Evolutionary conservation across 805 yeast genomes (phyloP).

Genomic region (Candida nemodendra): DNA sequence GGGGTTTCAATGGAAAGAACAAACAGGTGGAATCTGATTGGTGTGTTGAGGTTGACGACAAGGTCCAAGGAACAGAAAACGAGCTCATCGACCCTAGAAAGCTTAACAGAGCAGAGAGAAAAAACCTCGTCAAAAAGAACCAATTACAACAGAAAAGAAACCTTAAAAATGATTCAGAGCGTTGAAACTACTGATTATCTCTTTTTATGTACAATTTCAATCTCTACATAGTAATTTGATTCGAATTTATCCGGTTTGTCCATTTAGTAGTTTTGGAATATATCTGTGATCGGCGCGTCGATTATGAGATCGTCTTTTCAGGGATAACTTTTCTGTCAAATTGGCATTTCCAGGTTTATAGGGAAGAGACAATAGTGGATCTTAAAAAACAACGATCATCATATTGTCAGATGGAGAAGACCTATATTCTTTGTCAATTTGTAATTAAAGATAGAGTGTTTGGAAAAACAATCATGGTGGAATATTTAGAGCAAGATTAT

Average conservation of each 20-base stretch:
- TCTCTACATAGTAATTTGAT: too few relatives aligned
- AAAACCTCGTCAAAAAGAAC: conserved; percentile 80
- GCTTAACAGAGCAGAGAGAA: conserved; percentile 77
- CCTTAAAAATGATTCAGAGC: conserved; percentile 38
- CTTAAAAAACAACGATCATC: too few relatives aligned
- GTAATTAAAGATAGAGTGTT: too few relatives aligned
- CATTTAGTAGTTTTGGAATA: background rate
- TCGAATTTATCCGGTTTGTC: too few relatives aligned
- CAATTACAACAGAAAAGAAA: conserved; percentile 82
- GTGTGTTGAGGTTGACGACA: conserved; percentile 91
- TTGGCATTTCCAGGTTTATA: too few relatives aligned
- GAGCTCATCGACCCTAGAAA: conserved; percentile 87
- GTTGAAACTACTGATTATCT: conserved; percentile 4
- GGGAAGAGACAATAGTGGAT: too few relatives aligned
- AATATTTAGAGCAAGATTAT: conserved; percentile 33
- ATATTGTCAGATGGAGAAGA: too few relatives aligned
- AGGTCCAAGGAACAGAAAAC: conserved; percentile 48
- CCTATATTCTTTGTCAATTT: too few relatives aligned
- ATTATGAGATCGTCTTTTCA: too few relatives aligned
- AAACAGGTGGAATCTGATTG: conserved; percentile 86
- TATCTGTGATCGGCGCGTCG: conserved; percentile 1
- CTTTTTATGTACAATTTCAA: too few relatives aligned
- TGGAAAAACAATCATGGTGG: background rate
- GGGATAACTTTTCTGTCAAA: too few relatives aligned
- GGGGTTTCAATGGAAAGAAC: conserved; percentile 97